Conservation (phyloP, 805 yeast genomes). For the Scheffersomyces coipomensis region DNA sequence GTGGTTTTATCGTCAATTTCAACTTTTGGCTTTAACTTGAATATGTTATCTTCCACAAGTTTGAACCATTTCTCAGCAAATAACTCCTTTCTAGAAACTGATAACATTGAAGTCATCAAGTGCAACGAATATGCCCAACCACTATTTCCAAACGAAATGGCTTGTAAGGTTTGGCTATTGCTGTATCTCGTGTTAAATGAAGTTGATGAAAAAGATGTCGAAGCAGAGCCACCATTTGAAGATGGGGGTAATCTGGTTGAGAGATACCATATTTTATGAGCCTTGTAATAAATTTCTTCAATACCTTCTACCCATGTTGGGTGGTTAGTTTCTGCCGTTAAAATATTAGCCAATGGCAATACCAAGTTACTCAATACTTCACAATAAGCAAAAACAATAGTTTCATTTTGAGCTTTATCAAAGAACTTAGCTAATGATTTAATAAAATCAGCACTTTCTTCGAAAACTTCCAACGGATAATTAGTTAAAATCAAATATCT, state of each 20-base stretch:
- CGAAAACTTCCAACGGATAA: constrained; percentile 86
- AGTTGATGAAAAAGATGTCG: neutral
- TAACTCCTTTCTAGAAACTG: constrained; percentile 76
- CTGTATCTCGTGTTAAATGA: neutral
- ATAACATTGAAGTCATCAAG: constrained; percentile 67
- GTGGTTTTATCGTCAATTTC: constrained; percentile 50
- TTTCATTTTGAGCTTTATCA: constrained; percentile 58
- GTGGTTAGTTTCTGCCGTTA: constrained; percentile 93
- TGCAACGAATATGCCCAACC: constrained; percentile 70
- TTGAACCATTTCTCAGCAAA: constrained; percentile 72
- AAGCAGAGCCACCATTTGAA: neutral
- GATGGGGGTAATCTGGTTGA: neutral
- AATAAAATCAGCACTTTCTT: constrained; percentile 89
- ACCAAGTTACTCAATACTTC: constrained; percentile 77
- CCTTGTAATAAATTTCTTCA: constrained; percentile 53
- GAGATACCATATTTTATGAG: constrained; percentile 44
- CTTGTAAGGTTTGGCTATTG: neutral
- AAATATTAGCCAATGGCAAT: constrained; percentile 76
- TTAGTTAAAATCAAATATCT: constrained; percentile 73
- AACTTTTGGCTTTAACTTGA: constrained; percentile 62
- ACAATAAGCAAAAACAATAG: constrained; percentile 74
- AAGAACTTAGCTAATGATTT: constrained; percentile 86
- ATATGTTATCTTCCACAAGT: constrained; percentile 61
- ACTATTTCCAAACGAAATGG: constrained; percentile 9
- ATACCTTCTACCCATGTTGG: constrained; percentile 93